phyloP scores from a whole-genome alignment of 2,329 filamentous ascomycete species.

The Tricladium varicosporioides region DNA sequence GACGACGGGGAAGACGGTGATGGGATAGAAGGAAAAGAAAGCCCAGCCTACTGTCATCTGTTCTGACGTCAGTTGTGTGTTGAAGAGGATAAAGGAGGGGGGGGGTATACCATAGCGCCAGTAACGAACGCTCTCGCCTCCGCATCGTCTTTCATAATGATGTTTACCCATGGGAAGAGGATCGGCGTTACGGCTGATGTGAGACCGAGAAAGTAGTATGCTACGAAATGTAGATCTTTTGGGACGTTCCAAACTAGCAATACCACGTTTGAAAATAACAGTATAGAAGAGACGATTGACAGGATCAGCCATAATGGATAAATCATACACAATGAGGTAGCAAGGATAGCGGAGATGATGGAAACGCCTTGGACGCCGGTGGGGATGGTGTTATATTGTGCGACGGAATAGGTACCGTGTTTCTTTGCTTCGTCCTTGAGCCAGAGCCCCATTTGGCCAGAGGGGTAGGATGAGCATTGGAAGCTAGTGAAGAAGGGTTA shows the following conservation, averaged over 20 bases:
- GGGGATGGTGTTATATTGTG: conserved; percentile 27
- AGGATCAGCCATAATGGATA: conserved; percentile 37
- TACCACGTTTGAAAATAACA: conserved; percentile 26
- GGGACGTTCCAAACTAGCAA: conserved; percentile 33
- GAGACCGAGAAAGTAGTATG: conserved; percentile 28
- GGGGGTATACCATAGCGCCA: conserved; percentile 31
- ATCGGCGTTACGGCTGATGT: conserved; percentile 30
- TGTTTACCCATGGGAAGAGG: conserved; percentile 30
- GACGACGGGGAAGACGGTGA: too few relatives aligned
- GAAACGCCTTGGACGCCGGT: conserved; percentile 24
- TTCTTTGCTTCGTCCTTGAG: conserved; percentile 6
- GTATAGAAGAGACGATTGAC: conserved; percentile 21
- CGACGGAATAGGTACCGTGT: conserved; percentile 20
- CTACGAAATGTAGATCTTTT: conserved; percentile 24
- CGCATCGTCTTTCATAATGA: conserved; percentile 31
- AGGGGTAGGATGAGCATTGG: conserved; percentile 7
- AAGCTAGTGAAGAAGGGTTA: not conserved
- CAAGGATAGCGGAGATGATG: conserved; percentile 27
- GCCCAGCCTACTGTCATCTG: too few relatives aligned
- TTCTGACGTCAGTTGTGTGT: too few relatives aligned
- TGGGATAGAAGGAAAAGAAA: too few relatives aligned
- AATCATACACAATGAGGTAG: conserved; percentile 34
- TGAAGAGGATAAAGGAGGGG: too few relatives aligned
- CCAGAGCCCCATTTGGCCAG: conserved; percentile 22
- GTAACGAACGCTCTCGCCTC: conserved; percentile 34